phyloP scores from a whole-genome alignment of 768 basidiomycete genomes.

The Amanita rubescens region DNA sequence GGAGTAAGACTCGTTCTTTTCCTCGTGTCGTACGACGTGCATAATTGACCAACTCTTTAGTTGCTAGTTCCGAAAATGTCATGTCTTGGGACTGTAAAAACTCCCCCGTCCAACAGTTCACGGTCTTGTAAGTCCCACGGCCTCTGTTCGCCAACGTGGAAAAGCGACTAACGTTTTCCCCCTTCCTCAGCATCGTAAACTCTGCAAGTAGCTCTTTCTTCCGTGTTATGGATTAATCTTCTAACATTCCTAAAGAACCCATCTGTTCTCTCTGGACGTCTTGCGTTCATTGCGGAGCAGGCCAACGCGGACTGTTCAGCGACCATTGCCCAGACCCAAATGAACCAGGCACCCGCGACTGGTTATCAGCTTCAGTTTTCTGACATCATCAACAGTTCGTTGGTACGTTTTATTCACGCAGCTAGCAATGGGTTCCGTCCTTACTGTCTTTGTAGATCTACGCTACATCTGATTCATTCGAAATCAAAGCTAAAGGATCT shows the following conservation, averaged over 20 bases:
- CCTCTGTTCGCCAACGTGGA: not conserved
- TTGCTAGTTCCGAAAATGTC: constrained; percentile 1
- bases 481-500: constrained; percentile 6
- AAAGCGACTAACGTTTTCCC: not conserved
- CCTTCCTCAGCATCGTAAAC: constrained; percentile 5
- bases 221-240: not conserved
- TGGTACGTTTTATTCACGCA: not conserved
- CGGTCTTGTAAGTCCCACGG: constrained; percentile 5
- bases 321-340: not conserved
- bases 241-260: constrained; percentile 1
- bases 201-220: not conserved
- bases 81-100: constrained; percentile 8
- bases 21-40: not conserved
- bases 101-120: constrained; percentile 3
- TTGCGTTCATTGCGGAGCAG: constrained; percentile 9
- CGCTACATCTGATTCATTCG: constrained; percentile 3
- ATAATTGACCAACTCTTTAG: not conserved
- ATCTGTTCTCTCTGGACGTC: constrained; percentile 1
- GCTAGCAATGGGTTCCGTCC: not conserved
- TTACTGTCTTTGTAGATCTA: not conserved
- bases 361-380: constrained; percentile 5
- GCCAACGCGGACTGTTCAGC: constrained; percentile 5
- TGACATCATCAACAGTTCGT: constrained; percentile 6
- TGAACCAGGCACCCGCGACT: constrained; percentile 1
- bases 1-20: not conserved